Conservation (phyloP, 163 green algal genomes). For the Coccomyxa subellipsoidea region DNA sequence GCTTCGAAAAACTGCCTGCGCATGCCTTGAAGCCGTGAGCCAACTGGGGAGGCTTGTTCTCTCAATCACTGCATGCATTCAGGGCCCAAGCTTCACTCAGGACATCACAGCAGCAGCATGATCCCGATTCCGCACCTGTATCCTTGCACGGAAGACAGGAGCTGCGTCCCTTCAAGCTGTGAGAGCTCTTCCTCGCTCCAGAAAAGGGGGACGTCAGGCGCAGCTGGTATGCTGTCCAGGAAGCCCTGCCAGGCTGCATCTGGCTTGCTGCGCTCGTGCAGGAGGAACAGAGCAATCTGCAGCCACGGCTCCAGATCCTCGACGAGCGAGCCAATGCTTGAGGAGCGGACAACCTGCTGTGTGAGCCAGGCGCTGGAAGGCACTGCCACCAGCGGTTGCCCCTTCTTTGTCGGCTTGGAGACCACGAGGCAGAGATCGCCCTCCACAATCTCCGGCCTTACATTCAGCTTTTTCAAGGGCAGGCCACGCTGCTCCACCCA, state of each 20-base stretch:
- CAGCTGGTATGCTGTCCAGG: slow-evolving; percentile 43
- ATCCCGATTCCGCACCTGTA: slow-evolving; percentile 56
- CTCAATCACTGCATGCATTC: background rate
- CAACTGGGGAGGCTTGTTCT: too few relatives aligned
- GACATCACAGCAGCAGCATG: background rate
- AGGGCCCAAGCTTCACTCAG: background rate
- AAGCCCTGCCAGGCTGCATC: slow-evolving; percentile 37
- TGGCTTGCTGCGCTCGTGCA: slow-evolving; percentile 47
- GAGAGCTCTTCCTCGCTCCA: slow-evolving; percentile 63
- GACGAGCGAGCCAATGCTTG: slow-evolving; percentile 33
- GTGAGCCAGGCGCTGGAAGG: slow-evolving; percentile 49
- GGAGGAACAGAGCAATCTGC: slow-evolving; percentile 67
- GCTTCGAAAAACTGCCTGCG: slow-evolving; percentile 64
- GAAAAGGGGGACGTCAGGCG: slow-evolving; percentile 53
- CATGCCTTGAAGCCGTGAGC: too few relatives aligned
- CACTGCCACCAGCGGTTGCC: slow-evolving; percentile 46
- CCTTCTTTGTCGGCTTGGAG: slow-evolving; percentile 13
- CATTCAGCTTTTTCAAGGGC: background rate
- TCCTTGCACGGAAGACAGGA: slow-evolving; percentile 43
- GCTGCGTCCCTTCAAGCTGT: slow-evolving; percentile 66
- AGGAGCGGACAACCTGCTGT: slow-evolving; percentile 12
- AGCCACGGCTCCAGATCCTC: slow-evolving; percentile 68
- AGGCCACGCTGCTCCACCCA: background rate
- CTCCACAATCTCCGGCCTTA: background rate
- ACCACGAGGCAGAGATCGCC: background rate